Evolutionary conservation across 257 asterid species (phyloP).

Genomic region (Coffea eugenioides): DNA sequence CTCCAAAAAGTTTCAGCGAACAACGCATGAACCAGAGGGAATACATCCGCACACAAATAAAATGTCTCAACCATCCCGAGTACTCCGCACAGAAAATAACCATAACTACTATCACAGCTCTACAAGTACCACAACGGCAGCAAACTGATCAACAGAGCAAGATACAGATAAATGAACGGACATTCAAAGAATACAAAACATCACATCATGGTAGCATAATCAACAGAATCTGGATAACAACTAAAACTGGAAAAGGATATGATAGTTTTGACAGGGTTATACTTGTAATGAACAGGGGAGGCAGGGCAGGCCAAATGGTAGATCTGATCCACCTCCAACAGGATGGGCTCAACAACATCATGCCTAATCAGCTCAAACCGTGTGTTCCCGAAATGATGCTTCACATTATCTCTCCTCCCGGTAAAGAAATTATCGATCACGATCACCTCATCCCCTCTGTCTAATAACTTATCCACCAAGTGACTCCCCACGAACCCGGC

Average conservation of each 20-base stretch:
- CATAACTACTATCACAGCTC: background rate
- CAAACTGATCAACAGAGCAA: background rate
- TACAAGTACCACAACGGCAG: background rate
- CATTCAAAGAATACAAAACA: background rate
- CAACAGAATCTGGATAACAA: background rate
- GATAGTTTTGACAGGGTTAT: constrained; percentile 45
- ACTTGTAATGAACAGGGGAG: constrained; percentile 46
- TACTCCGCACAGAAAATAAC: background rate
- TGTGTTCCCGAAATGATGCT: constrained; percentile 39
- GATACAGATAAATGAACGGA: background rate
- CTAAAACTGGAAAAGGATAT: constrained; percentile 22
- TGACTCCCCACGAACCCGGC: constrained; percentile 48
- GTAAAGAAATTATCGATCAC: constrained; percentile 47
- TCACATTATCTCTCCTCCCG: constrained; percentile 45
- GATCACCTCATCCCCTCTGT: constrained; percentile 43
- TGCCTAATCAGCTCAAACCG: constrained; percentile 41
- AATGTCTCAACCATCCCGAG: background rate
- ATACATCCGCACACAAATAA: background rate
- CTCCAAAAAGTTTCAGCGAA: background rate
- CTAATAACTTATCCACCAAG: constrained; percentile 40
- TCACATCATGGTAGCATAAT: background rate
- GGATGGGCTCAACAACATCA: constrained; percentile 47
- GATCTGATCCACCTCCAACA: constrained; percentile 51
- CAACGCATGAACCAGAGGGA: background rate
- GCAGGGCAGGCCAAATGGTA: constrained; percentile 50